These are phyloP conservation scores for Mortierella alpina DNA, from an alignment of 192 early-diverging fungal species.

Conservation along the genomic window DNA sequence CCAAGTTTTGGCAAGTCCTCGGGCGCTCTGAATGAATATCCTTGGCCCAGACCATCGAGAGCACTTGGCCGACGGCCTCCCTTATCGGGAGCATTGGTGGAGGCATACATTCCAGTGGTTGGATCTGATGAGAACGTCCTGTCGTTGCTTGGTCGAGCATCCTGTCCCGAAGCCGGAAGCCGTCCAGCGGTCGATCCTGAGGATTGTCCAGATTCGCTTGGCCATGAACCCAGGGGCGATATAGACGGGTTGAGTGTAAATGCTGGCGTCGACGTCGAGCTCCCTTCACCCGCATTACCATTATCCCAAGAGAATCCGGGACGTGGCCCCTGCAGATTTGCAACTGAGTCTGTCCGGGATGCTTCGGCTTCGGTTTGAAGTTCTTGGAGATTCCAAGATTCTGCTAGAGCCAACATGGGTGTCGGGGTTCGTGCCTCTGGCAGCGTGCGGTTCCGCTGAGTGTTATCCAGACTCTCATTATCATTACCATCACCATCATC, in stretches of 20 bases:
- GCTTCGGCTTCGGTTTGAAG: not conserved
- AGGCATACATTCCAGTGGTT: conserved; percentile 18
- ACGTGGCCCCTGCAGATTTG: not conserved
- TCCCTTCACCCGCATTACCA: conserved; percentile 6
- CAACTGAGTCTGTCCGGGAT: not conserved
- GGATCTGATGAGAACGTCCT: conserved; percentile 30
- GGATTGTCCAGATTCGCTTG: not conserved
- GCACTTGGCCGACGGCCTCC: conserved; percentile 15
- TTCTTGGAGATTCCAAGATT: not conserved
- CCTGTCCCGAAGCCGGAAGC: not conserved
- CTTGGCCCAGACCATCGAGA: conserved; percentile 8
- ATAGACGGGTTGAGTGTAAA: not conserved
- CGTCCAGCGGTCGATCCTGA: not conserved
- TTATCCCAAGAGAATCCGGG: conserved; percentile 17
- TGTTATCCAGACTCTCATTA: not conserved
- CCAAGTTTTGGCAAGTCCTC: conserved; percentile 8
- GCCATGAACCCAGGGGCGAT: not conserved
- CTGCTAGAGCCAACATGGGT: not conserved
- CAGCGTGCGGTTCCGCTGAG: not conserved
- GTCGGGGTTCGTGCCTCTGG: not conserved
- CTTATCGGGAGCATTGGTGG: conserved; percentile 16
- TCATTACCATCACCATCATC: conserved; percentile 6
- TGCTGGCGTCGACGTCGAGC: not conserved
- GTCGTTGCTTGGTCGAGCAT: conserved; percentile 7
- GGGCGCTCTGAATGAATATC: conserved; percentile 15